Evolutionary conservation across 2,329 filamentous ascomycete species (phyloP).

Genomic region (Arthroderma sp.): DNA sequence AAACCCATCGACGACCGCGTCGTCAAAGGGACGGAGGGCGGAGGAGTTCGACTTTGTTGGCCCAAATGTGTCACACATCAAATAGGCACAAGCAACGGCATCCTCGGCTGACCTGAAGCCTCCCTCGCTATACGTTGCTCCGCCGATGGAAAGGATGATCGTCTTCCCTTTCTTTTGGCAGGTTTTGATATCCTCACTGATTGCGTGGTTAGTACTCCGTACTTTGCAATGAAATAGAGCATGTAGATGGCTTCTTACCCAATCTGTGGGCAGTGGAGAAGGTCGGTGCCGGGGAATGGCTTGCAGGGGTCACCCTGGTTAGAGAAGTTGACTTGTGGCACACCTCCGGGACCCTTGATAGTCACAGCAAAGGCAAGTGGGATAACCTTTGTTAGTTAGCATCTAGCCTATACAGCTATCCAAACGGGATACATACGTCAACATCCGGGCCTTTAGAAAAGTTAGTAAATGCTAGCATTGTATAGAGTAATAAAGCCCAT

Average conservation of each 20-base stretch:
- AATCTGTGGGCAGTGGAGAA: constrained; percentile 52
- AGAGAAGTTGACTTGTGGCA: constrained; percentile 46
- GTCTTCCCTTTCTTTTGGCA: constrained; percentile 60
- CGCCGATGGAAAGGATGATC: constrained; percentile 59
- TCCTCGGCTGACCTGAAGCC: constrained; percentile 46
- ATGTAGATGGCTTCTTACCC: too few relatives aligned
- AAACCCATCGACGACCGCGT: constrained; percentile 57
- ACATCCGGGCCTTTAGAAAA: constrained; percentile 6
- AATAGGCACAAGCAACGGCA: constrained; percentile 46
- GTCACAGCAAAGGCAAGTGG: constrained; percentile 51
- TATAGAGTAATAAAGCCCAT: background rate
- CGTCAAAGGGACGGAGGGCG: constrained; percentile 53
- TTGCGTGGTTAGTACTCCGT: background rate
- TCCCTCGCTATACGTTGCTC: constrained; percentile 57
- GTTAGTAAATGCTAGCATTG: background rate
- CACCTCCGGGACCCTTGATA: constrained; percentile 39
- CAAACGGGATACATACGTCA: constrained; percentile 23
- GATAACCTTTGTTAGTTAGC: constrained; percentile 40
- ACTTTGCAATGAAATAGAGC: too few relatives aligned
- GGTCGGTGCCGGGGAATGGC: constrained; percentile 44
- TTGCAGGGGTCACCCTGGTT: constrained; percentile 52
- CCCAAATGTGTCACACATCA: constrained; percentile 61
- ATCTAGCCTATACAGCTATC: background rate
- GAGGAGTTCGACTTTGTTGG: constrained; percentile 29
- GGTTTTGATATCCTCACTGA: constrained; percentile 34